These are phyloP conservation scores for Aristolochia californica DNA, from an alignment of 164 flowering plant genomes.

Conservation along the genomic window DNA sequence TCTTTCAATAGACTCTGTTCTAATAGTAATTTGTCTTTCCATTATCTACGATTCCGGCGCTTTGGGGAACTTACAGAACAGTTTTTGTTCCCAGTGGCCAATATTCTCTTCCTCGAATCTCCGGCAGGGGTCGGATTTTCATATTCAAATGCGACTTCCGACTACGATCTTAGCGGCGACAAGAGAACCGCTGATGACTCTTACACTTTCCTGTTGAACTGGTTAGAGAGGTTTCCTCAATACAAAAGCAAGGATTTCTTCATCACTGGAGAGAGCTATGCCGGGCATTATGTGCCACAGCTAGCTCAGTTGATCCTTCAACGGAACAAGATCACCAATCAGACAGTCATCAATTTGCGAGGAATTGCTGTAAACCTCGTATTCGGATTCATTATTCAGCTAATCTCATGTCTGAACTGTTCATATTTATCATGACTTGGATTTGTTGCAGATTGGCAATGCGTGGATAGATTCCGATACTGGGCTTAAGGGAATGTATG, in stretches of 20 bases:
- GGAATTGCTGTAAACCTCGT: slow-evolving; percentile 25
- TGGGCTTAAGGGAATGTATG: slow-evolving; percentile 8
- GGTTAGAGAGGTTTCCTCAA: slow-evolving; percentile 35
- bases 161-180: slow-evolving; percentile 25
- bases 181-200: slow-evolving; percentile 26
- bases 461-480: slow-evolving; percentile 20
- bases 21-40: neutral
- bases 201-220: slow-evolving; percentile 26
- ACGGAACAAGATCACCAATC: slow-evolving; percentile 15
- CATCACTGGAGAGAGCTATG: slow-evolving; percentile 43
- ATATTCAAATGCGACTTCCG: slow-evolving; percentile 30
- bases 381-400: neutral
- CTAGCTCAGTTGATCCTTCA: slow-evolving; percentile 24
- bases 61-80: neutral
- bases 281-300: slow-evolving; percentile 39
- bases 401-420: no score
- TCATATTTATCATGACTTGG: no score
- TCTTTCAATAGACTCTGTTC: neutral
- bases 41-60: neutral
- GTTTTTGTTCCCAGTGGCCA: slow-evolving; percentile 21
- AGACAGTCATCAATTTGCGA: slow-evolving; percentile 21
- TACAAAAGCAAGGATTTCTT: slow-evolving; percentile 32
- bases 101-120: slow-evolving; percentile 31
- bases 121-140: slow-evolving; percentile 43
- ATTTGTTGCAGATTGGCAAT: slow-evolving; percentile 22